Base-by-base conservation (phyloP, 805 yeast genomes). In the Lipomyces japonicus region DNA sequence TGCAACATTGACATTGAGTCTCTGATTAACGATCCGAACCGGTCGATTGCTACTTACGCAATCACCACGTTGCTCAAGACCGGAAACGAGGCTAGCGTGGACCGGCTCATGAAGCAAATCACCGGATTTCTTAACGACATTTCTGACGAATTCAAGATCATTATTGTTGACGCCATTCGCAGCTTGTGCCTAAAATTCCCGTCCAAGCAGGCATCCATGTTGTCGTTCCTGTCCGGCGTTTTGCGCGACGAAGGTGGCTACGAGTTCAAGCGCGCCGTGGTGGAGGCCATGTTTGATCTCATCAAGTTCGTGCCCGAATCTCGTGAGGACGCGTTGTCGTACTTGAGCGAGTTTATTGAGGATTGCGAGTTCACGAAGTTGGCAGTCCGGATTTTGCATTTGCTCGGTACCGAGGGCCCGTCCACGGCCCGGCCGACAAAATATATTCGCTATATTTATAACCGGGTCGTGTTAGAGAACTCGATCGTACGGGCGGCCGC, bases 361-460 rank as follows among this genome's bases (percentile, higher is more conserved):
- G 98, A 93, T 74, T 93, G 97, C 72, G 98, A 93, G 71, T 91
- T 77, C 72, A 86, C 96, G 26, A 96, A 89, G 70, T 80, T 93
- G 55, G 80, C 95, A 24, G 95, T 90, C n/a, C 80, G 97, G 65
- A 83, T 93, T 51, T 76, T 93, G 68, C 96, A 90, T 70, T 70
- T 91, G 55, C 77, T 93, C 58, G 98, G 98, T 66, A 86, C 82
- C 59, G 95, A 90, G 69, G 98, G 98, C 54, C 97, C 98, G 63
- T 72, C 75, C 51, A 83, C 96, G 3, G 61, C 83, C 5, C 84
- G 84, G 57, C 96, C 97, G 50, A 84, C 96, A 1, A 76, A 86
- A 62, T 91, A 88, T 69, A 90, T 93, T 56, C 84, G 98, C 73
- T 95, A 90, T 69, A 91, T 93, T 60, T 93, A 91, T 74, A 93